phyloP scores from a whole-genome alignment of 345 rosid species.

The Euphorbia pulcherrima region DNA sequence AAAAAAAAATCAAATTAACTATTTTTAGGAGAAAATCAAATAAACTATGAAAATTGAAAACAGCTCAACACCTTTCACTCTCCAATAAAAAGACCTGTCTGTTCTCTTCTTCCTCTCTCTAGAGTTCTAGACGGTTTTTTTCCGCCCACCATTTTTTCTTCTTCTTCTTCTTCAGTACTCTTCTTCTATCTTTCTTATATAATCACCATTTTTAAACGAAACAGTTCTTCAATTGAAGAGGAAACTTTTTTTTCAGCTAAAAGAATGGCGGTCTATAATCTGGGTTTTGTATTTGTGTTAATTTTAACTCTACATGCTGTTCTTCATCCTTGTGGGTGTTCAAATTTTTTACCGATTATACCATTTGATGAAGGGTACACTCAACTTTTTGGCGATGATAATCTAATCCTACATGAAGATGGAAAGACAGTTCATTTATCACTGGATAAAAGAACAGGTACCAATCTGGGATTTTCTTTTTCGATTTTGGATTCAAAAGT shows the following conservation, averaged over 20 bases:
- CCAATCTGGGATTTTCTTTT: neutral
- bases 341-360: slow-evolving; percentile 42
- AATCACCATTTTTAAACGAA: neutral
- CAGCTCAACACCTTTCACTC: slow-evolving; percentile 38
- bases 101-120: slow-evolving; percentile 6
- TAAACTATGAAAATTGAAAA: slow-evolving; percentile 24
- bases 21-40: too few species aligned
- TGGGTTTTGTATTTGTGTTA: slow-evolving; percentile 30
- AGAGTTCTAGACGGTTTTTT: neutral
- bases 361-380: slow-evolving; percentile 88
- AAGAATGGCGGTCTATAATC: slow-evolving; percentile 29
- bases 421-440: slow-evolving; percentile 79
- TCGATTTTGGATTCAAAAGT: neutral
- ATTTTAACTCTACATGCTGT: slow-evolving; percentile 36
- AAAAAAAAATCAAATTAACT: too few species aligned
- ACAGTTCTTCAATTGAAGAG: too few species aligned
- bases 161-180: slow-evolving; percentile 23
- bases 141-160: slow-evolving; percentile 12
- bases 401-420: slow-evolving; percentile 63
- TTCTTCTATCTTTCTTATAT: slow-evolving; percentile 2
- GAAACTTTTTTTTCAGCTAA: neutral
- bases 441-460: slow-evolving; percentile 91
- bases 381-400: slow-evolving; percentile 84
- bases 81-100: slow-evolving; percentile 28
- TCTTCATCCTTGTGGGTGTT: slow-evolving; percentile 56